Evolutionary conservation across 768 basidiomycete genomes (phyloP), one percentile per base, ranked within the genome.

Genomic region (Symmetrospora coprosmae): DNA sequence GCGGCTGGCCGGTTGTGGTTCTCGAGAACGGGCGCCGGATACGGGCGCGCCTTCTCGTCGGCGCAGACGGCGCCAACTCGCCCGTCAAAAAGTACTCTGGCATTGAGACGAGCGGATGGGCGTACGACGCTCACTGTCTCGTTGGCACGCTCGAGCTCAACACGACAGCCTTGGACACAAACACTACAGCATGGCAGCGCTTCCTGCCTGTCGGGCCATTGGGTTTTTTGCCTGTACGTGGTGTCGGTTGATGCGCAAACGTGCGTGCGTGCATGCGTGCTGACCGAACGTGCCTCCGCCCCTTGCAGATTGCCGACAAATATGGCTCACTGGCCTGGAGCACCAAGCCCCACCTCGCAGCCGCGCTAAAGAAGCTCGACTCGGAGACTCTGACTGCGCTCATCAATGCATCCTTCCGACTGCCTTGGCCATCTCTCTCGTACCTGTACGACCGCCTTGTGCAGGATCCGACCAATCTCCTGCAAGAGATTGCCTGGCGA

Each of bases 161-260:
- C 17, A 80, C 86, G 1, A 43, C 64, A 13, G 50, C 68, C 5
- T 8, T 79, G 79, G 9, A 63, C 31, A 50, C 66, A 28, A 66
- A 87, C 87, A 67, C 81, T 80, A 86, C 82, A 0, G 91, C 88
- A 0, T 97, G 85, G 73, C 94, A 97, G 71, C 78, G 91, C 21
- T 96, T 96, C 76, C 79, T 97, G 19, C 85, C 90, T 1, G 89
- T 89, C 4, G 92, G 94, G 0, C 92, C 92, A 2, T 84, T 97
- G 40, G 91, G 91, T 0, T 97, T 94, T 75, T 78, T 97, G 21
- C 94, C 92, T 0, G 65, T 72, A 34, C 31, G 4, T 33, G 37
- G 11, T 50, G 7, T 27, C 7, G 13, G 8, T 21, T 7, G 19
- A 13, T 19, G 4, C 45, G 21, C 27, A 17, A 11, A 23, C 4